Conservation (phyloP, 2,329 filamentous ascomycete genomes). For the Penicillium italicum region DNA sequence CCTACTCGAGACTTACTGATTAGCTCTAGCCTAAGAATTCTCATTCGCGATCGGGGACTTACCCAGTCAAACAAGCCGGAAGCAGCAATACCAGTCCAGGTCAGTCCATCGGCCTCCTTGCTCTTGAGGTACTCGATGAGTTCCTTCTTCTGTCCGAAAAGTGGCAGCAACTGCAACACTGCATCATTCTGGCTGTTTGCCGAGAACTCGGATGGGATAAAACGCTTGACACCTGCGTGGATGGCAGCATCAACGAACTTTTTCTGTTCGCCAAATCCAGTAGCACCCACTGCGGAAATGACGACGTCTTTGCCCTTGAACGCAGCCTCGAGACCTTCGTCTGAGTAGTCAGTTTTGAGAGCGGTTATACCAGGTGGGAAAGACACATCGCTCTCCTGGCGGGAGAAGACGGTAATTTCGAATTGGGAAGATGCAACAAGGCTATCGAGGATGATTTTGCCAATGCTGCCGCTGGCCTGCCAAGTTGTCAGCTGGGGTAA, state of each 20-base stretch:
- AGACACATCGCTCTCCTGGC: constrained; percentile 17
- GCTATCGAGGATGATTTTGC: constrained; percentile 20
- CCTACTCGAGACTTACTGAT: constrained; percentile 23
- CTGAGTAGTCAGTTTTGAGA: constrained; percentile 26
- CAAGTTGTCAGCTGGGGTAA: not conserved
- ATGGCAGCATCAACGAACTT: constrained; percentile 33
- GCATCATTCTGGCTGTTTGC: constrained; percentile 25
- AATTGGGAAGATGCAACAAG: constrained; percentile 17
- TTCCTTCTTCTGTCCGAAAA: constrained; percentile 27
- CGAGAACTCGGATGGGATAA: constrained; percentile 36
- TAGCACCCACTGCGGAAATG: constrained; percentile 27
- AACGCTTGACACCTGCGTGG: constrained; percentile 31
- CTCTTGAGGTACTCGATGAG: constrained; percentile 52
- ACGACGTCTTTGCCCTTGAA: constrained; percentile 32
- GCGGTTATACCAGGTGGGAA: constrained; percentile 21
- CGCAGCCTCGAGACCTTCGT: constrained; percentile 18
- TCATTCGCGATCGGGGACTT: constrained; percentile 1
- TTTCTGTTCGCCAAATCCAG: constrained; percentile 27
- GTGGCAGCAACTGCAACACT: constrained; percentile 23
- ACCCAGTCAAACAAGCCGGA: constrained; percentile 61
- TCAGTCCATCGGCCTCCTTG: constrained; percentile 48
- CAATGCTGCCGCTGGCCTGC: constrained; percentile 26
- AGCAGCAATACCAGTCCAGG: constrained; percentile 58
- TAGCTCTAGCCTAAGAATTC: not conserved
- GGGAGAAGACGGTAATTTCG: constrained; percentile 26